phyloP scores from a whole-genome alignment of 768 basidiomycete species.

The Russula sp. region DNA sequence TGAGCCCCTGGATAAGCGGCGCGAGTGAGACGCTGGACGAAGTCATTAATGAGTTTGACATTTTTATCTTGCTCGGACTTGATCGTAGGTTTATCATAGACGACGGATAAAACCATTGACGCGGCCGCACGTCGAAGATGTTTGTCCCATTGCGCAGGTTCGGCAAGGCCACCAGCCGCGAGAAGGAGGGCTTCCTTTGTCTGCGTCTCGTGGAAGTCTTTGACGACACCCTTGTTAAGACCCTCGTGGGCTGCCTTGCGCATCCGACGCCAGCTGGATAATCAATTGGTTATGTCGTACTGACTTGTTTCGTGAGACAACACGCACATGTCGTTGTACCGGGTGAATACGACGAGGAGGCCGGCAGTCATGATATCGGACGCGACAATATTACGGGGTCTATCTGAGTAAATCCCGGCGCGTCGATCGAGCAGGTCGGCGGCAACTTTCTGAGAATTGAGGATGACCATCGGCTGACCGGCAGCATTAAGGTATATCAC shows the following conservation, averaged over 20 bases:
- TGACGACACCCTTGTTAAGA: slow-evolving; percentile 27
- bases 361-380: slow-evolving; percentile 23
- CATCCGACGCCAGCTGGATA: slow-evolving; percentile 33
- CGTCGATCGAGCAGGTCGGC: slow-evolving; percentile 31
- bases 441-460: slow-evolving; percentile 29
- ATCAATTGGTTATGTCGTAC: not conserved
- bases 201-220: slow-evolving; percentile 28
- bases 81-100: slow-evolving; percentile 26
- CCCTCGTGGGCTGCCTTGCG: slow-evolving; percentile 34
- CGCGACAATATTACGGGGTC: slow-evolving; percentile 23
- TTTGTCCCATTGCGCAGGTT: slow-evolving; percentile 31
- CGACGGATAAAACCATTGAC: slow-evolving; percentile 29
- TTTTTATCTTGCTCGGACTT: slow-evolving; percentile 20
- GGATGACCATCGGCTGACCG: slow-evolving; percentile 26
- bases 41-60: slow-evolving; percentile 26
- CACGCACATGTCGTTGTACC: slow-evolving; percentile 20
- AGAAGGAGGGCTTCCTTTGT: slow-evolving; percentile 31
- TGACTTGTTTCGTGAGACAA: not conserved
- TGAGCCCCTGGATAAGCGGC: slow-evolving; percentile 35
- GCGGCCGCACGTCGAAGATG: slow-evolving; percentile 30
- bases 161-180: slow-evolving; percentile 27
- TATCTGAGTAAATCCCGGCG: slow-evolving; percentile 30
- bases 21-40: slow-evolving; percentile 29
- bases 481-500: slow-evolving; percentile 25
- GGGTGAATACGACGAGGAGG: slow-evolving; percentile 20